Conservation (phyloP, 73 alveolate species). For the Symbiodinium pilosum region DNA sequence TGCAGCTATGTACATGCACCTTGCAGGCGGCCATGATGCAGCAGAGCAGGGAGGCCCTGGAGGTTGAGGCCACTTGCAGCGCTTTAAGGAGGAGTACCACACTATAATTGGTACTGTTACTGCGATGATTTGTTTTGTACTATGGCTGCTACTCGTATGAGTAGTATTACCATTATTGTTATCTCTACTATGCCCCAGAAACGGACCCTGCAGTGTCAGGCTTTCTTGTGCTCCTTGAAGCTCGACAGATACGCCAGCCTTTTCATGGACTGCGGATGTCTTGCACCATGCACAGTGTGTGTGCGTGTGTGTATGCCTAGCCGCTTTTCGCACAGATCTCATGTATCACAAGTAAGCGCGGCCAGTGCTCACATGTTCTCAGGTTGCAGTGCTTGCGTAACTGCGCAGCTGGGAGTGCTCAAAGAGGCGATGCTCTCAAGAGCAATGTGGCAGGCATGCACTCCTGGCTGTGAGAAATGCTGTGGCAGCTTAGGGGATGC, state of each 20-base stretch:
- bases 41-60: slow-evolving; percentile 75
- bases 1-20: too few species aligned
- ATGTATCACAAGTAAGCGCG: neutral
- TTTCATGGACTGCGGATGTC: slow-evolving; percentile 37
- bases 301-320: neutral
- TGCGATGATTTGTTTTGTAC: too few species aligned
- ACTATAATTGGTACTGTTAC: too few species aligned
- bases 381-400: neutral
- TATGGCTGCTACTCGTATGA: too few species aligned
- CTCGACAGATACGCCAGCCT: slow-evolving; percentile 72
- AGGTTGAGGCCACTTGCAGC: slow-evolving; percentile 37
- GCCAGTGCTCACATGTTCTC: too few species aligned
- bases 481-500: neutral
- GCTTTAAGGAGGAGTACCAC: too few species aligned
- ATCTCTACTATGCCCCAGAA: too few species aligned
- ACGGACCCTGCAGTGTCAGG: neutral
- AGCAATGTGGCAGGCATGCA: neutral
- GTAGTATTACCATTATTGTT: neutral
- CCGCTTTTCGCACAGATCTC: neutral
- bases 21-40: slow-evolving; percentile 61
- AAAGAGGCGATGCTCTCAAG: neutral
- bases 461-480: neutral
- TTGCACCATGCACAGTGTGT: neutral
- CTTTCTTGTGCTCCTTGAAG: slow-evolving; percentile 78
- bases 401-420: neutral